Conservation (phyloP, 2,329 filamentous ascomycete genomes). For the Aspergillus pseudoterreus region DNA sequence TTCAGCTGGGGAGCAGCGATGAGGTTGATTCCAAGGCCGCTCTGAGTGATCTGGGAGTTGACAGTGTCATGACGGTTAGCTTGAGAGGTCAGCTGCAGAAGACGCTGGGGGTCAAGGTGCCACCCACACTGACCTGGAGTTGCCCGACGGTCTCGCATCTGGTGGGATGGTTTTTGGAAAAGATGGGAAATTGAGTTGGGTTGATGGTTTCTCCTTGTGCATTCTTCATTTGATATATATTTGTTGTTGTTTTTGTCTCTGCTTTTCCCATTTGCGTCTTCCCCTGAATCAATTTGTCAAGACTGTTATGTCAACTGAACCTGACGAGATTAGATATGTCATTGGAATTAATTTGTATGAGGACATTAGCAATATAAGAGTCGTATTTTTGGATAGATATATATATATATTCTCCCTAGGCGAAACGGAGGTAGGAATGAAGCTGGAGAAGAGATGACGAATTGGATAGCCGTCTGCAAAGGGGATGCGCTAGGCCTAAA, state of each 20-base stretch:
- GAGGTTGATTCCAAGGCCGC: conserved; percentile 30
- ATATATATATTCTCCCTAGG: background rate
- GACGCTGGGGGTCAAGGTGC: conserved; percentile 32
- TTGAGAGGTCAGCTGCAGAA: conserved; percentile 35
- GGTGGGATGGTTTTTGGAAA: conserved; percentile 32
- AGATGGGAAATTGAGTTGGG: conserved; percentile 5
- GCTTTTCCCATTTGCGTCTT: background rate
- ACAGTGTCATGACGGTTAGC: conserved; percentile 39
- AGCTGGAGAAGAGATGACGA: background rate
- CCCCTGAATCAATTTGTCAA: background rate
- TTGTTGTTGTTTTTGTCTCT: background rate
- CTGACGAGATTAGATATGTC: background rate
- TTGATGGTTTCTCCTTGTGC: background rate
- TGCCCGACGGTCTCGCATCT: conserved; percentile 39
- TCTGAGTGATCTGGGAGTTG: conserved; percentile 38
- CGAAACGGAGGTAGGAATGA: background rate
- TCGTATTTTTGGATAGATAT: background rate
- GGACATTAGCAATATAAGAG: background rate
- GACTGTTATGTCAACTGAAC: background rate
- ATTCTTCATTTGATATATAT: background rate
- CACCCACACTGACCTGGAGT: conserved; percentile 41
- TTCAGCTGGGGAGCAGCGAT: conserved; percentile 31
- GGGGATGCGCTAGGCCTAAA: background rate
- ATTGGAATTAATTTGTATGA: background rate
- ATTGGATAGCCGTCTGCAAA: background rate